phyloP scores from a whole-genome alignment of 257 asterid genomes.

The Solanum raphanifolium region DNA sequence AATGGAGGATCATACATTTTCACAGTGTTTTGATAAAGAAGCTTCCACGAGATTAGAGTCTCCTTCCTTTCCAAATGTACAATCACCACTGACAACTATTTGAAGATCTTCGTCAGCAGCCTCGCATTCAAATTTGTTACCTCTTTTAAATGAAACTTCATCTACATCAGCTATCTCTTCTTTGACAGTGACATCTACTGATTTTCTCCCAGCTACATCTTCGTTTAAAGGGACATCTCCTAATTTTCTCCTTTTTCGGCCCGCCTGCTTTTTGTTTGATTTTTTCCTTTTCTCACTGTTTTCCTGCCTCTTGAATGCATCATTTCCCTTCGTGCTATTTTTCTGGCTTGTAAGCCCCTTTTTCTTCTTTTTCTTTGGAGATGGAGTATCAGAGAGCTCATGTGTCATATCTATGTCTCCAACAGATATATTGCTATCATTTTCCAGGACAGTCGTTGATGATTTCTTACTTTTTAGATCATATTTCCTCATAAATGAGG shows the following conservation, averaged over 20 bases:
- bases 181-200: neutral
- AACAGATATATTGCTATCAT: neutral
- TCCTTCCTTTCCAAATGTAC: neutral
- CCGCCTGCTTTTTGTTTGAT: neutral
- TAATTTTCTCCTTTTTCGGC: neutral
- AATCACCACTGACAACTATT: neutral
- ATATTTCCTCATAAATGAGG: neutral
- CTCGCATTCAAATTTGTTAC: neutral
- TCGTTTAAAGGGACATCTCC: neutral
- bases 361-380: slow-evolving; percentile 1
- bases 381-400: neutral
- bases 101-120: neutral
- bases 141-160: neutral
- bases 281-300: neutral
- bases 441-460: neutral
- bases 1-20: neutral
- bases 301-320: neutral
- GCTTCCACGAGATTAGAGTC: neutral
- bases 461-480: neutral
- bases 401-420: neutral
- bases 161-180: neutral
- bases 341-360: neutral
- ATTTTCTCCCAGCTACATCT: neutral
- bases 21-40: neutral
- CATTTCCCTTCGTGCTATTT: neutral